Evolutionary conservation across 2,329 filamentous ascomycete genomes (phyloP).

Genomic region (Tetracladium maxilliforme): DNA sequence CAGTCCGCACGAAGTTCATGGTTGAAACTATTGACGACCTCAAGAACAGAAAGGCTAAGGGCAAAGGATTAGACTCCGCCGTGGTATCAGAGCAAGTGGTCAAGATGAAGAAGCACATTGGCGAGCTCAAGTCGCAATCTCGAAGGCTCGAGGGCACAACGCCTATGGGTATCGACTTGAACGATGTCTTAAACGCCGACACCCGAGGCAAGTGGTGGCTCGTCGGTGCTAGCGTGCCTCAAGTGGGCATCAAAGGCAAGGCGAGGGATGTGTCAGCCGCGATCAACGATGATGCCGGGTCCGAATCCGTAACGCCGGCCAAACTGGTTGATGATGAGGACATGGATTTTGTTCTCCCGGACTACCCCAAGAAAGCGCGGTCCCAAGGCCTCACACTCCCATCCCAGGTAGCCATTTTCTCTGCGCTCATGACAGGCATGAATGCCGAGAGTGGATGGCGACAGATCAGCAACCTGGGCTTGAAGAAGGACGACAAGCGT

Average conservation of each 20-base stretch:
- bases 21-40: conserved; percentile 90
- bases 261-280: too few species aligned
- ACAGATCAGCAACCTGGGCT: conserved; percentile 63
- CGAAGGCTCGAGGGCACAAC: conserved; percentile 58
- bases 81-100: conserved; percentile 70
- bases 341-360: conserved; percentile 37
- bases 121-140: conserved; percentile 54
- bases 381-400: conserved; percentile 74
- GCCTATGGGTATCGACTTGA: conserved; percentile 66
- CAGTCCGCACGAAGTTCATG: conserved; percentile 91
- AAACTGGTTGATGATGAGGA: conserved; percentile 25
- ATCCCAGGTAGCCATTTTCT: conserved; percentile 87
- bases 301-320: too few species aligned
- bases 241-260: too few species aligned
- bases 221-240: conserved; percentile 87
- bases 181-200: conserved; percentile 70
- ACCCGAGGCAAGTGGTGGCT: conserved; percentile 98
- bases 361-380: conserved; percentile 60
- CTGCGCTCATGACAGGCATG: conserved; percentile 72
- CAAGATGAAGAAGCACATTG: conserved; percentile 78
- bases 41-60: conserved; percentile 85
- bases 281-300: too few species aligned
- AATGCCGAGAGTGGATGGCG: conserved; percentile 75
- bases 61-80: conserved; percentile 52
- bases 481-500: conserved; percentile 74